These are phyloP conservation scores for Trichoderma semiorbis DNA, from an alignment of 2,329 filamentous ascomycete species.

Conservation along the genomic window DNA sequence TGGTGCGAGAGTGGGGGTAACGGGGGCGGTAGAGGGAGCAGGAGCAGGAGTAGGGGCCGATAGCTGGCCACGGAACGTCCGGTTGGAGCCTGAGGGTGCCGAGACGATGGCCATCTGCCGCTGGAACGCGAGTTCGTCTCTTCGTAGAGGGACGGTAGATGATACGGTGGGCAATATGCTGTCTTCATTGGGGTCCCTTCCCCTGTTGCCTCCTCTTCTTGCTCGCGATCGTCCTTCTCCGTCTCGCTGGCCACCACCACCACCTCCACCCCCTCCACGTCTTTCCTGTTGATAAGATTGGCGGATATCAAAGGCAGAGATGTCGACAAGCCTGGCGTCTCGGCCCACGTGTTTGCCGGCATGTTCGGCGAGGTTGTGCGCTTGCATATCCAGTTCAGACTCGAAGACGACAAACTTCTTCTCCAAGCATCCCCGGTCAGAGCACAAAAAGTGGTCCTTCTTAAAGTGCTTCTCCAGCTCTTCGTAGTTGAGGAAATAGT, in stretches of 20 bases:
- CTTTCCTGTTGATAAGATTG: slow-evolving; percentile 64
- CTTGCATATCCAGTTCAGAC: slow-evolving; percentile 91
- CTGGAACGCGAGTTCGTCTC: slow-evolving; percentile 89
- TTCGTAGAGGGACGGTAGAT: slow-evolving; percentile 62
- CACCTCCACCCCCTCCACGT: slow-evolving; percentile 32
- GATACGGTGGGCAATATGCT: slow-evolving; percentile 67
- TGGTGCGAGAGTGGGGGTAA: slow-evolving; percentile 25
- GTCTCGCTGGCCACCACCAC: slow-evolving; percentile 26
- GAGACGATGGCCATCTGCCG: slow-evolving; percentile 88
- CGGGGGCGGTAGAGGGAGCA: slow-evolving; percentile 20
- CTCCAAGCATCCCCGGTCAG: slow-evolving; percentile 82
- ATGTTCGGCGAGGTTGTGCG: slow-evolving; percentile 83
- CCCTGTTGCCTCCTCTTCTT: slow-evolving; percentile 48
- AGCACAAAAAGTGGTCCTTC: slow-evolving; percentile 81
- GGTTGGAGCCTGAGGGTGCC: slow-evolving; percentile 72
- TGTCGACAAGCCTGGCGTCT: slow-evolving; percentile 81
- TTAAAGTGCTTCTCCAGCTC: slow-evolving; percentile 82
- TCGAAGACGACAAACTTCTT: slow-evolving; percentile 98
- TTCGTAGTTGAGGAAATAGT: slow-evolving; percentile 90
- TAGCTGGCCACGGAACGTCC: slow-evolving; percentile 82
- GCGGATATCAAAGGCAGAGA: slow-evolving; percentile 80
- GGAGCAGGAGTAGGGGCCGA: slow-evolving; percentile 42
- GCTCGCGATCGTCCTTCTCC: slow-evolving; percentile 38
- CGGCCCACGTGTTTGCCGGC: slow-evolving; percentile 80
- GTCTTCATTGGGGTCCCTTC: slow-evolving; percentile 84